Percentiles rank a stretch among this genome's conserved stretches.
These are phyloP conservation scores for Leishmania lainsoni DNA, from an alignment of 208 protist genomes.

Conservation along the genomic window DNA sequence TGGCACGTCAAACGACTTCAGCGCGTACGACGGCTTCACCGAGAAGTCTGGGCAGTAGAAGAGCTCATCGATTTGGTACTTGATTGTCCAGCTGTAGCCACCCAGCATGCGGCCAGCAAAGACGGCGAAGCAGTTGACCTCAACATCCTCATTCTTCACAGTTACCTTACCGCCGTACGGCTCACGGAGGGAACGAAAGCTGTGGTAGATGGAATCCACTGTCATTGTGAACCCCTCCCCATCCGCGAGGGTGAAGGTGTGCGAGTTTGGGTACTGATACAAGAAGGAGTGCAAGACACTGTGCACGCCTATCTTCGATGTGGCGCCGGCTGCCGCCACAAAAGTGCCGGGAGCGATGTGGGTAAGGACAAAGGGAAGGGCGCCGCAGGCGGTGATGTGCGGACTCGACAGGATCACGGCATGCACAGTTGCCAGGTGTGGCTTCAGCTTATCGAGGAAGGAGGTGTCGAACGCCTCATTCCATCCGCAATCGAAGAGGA, in stretches of 20 bases:
- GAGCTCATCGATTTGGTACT: slow-evolving; percentile 89
- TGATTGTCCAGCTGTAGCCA: slow-evolving; percentile 77
- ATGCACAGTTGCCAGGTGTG: slow-evolving; percentile 56
- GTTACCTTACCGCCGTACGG: slow-evolving; percentile 80
- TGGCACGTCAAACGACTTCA: slow-evolving; percentile 73
- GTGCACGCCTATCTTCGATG: slow-evolving; percentile 82
- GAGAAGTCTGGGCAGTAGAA: slow-evolving; percentile 91
- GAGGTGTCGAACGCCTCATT: slow-evolving; percentile 58
- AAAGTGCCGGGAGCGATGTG: slow-evolving; percentile 60
- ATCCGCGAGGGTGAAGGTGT: slow-evolving; percentile 37
- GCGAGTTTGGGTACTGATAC: slow-evolving; percentile 75
- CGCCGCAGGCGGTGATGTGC: slow-evolving; percentile 78
- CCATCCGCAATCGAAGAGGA: slow-evolving; percentile 91
- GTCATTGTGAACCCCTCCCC: slow-evolving; percentile 59
- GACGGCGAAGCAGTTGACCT: slow-evolving; percentile 67
- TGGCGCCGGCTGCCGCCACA: slow-evolving; percentile 69
- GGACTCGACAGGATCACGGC: slow-evolving; percentile 81
- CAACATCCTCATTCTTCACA: slow-evolving; percentile 51
- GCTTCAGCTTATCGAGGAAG: slow-evolving; percentile 58
- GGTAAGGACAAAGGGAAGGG: slow-evolving; percentile 82
- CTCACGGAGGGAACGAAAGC: slow-evolving; percentile 77
- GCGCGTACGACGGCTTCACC: slow-evolving; percentile 69
- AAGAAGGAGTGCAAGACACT: slow-evolving; percentile 76
- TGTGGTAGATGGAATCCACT: slow-evolving; percentile 85
- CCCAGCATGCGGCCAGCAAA: slow-evolving; percentile 82